phyloP scores from a whole-genome alignment of 805 yeast species.

The Cyberlindnera nakhonratchasimensis region DNA sequence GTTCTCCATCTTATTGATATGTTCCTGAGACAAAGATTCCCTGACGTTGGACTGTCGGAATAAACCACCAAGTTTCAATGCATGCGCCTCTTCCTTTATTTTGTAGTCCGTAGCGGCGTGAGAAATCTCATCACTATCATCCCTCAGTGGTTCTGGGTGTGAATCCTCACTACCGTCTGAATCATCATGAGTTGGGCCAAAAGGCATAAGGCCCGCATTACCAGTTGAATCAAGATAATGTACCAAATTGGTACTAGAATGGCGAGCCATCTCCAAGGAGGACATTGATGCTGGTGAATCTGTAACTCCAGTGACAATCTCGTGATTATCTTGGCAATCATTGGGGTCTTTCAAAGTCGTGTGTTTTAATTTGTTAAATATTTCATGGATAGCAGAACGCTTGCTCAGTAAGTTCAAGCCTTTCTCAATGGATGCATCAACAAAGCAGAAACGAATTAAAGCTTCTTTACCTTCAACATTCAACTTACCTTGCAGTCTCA shows the following conservation, averaged over 20 bases:
- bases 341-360: too few relatives aligned
- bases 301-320: background rate
- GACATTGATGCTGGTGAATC: background rate
- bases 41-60: conserved; percentile 15
- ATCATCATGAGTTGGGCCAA: conserved; percentile 31
- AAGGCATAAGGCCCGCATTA: conserved; percentile 35
- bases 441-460: conserved; percentile 62
- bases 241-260: conserved; percentile 21
- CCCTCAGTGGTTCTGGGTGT: conserved; percentile 8
- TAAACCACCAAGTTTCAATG: conserved; percentile 19
- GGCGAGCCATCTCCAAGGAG: conserved; percentile 12
- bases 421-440: conserved; percentile 69
- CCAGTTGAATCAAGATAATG: conserved; percentile 30
- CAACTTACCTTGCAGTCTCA: conserved; percentile 53
- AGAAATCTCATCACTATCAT: conserved; percentile 2
- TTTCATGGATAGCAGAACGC: conserved; percentile 20
- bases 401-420: conserved; percentile 35
- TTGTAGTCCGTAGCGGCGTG: conserved; percentile 18
- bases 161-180: conserved; percentile 29
- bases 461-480: conserved; percentile 76
- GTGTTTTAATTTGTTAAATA: conserved; percentile 4
- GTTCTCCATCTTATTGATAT: conserved; percentile 26
- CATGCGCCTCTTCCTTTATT: conserved; percentile 27
- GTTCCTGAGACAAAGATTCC: conserved; percentile 21
- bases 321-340: background rate